These are phyloP conservation scores for Aspergillus cejpii DNA, from an alignment of 2,329 filamentous ascomycete genomes.

Conservation along the genomic window DNA sequence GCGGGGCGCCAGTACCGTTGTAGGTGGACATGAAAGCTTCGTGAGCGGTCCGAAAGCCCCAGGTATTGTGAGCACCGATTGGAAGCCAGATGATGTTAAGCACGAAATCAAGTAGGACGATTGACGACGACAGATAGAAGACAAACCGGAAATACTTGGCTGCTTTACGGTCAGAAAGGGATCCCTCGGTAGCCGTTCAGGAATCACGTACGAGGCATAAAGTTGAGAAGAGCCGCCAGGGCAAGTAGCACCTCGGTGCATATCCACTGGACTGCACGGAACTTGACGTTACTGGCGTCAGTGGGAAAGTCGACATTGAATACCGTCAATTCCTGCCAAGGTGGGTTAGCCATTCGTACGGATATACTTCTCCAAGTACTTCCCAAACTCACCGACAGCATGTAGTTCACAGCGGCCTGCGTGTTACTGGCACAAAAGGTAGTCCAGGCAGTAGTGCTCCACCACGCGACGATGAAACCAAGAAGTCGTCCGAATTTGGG, in stretches of 20 bases:
- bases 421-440: slow-evolving; percentile 53
- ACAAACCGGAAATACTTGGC: slow-evolving; percentile 42
- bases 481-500: slow-evolving; percentile 50
- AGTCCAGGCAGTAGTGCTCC: slow-evolving; percentile 58
- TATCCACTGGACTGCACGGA: slow-evolving; percentile 57
- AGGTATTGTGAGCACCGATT: slow-evolving; percentile 50
- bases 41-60: slow-evolving; percentile 53
- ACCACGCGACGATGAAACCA: slow-evolving; percentile 59
- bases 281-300: slow-evolving; percentile 49
- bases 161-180: slow-evolving; percentile 12
- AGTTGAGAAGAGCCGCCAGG: slow-evolving; percentile 46
- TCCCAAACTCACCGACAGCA: slow-evolving; percentile 43
- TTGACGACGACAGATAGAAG: slow-evolving; percentile 23
- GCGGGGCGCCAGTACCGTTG: slow-evolving; percentile 51
- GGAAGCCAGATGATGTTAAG: slow-evolving; percentile 57
- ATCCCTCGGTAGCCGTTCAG: no score
- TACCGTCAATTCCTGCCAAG: slow-evolving; percentile 49
- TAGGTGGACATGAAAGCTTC: slow-evolving; percentile 57
- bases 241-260: slow-evolving; percentile 49
- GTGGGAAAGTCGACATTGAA: slow-evolving; percentile 52
- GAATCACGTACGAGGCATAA: slow-evolving; percentile 43
- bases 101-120: slow-evolving; percentile 54
- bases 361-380: not conserved
- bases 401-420: slow-evolving; percentile 48
- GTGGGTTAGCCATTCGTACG: slow-evolving; percentile 6